phyloP scores from a whole-genome alignment of 139 green algal genomes.

The Gonium pectorale region DNA sequence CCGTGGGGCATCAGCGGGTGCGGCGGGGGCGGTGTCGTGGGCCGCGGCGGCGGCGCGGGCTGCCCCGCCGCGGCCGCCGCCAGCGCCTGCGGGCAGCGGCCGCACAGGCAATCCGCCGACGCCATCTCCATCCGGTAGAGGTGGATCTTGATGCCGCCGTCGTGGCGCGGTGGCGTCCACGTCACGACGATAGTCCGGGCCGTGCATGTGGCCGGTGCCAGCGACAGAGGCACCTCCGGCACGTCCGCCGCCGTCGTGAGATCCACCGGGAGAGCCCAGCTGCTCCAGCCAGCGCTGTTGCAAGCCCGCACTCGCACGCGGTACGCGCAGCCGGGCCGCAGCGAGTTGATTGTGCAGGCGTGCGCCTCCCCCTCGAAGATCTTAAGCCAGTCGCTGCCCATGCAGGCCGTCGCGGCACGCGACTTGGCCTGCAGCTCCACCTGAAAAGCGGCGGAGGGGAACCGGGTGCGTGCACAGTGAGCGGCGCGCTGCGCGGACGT shows the following conservation, averaged over 20 bases:
- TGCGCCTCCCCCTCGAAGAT: slow-evolving; percentile 68
- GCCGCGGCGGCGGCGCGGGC: not conserved
- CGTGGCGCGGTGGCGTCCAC: slow-evolving; percentile 67
- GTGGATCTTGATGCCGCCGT: slow-evolving; percentile 69
- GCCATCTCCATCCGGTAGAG: slow-evolving; percentile 71
- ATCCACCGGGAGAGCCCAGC: slow-evolving; percentile 55
- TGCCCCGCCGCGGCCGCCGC: not conserved
- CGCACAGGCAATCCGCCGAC: slow-evolving; percentile 19
- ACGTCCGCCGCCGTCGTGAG: slow-evolving; percentile 62
- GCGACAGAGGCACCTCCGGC: slow-evolving; percentile 45
- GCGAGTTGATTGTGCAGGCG: slow-evolving; percentile 70
- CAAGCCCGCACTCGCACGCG: slow-evolving; percentile 62
- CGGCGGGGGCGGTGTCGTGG: not conserved
- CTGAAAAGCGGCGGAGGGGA: too few relatives aligned
- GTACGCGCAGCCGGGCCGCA: slow-evolving; percentile 79
- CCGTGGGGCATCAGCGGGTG: not conserved
- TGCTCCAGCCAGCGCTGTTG: slow-evolving; percentile 63
- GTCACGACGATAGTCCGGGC: slow-evolving; percentile 55
- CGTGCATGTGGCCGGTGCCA: slow-evolving; percentile 19
- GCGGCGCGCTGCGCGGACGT: too few relatives aligned
- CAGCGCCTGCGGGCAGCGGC: not conserved
- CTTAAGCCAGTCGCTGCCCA: slow-evolving; percentile 71
- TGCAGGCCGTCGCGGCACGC: slow-evolving; percentile 52
- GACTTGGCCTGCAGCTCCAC: slow-evolving; percentile 76
- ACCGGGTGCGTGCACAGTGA: too few relatives aligned